A percentile compares a stretch with the other conserved stretches of the same genome.
These are phyloP conservation scores for Coffea humblotiana DNA, from an alignment of 305 asterid species.

Conservation along the genomic window DNA sequence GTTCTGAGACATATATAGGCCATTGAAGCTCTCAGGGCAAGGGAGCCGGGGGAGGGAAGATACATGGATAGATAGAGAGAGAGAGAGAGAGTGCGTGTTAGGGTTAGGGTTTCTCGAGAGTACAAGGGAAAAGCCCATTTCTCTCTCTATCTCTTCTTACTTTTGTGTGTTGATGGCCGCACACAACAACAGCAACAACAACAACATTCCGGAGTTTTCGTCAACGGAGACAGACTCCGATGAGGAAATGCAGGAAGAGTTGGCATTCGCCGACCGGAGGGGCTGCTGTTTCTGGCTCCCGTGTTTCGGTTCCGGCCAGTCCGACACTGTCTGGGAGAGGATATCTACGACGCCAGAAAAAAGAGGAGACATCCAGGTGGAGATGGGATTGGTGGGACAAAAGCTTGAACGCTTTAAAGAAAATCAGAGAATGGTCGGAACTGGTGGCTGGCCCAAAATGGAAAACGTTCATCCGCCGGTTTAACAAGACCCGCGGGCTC, in stretches of 20 bases:
- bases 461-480: conserved; percentile 78
- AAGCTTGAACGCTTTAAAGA: conserved; percentile 43
- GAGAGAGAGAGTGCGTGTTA: background rate
- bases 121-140: background rate
- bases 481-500: conserved; percentile 37
- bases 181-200: conserved; percentile 1
- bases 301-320: conserved; percentile 39
- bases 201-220: conserved; percentile 25
- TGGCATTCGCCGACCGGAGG: conserved; percentile 33
- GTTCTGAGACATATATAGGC: background rate
- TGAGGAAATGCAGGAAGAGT: conserved; percentile 39
- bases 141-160: background rate
- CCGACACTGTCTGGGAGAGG: conserved; percentile 53
- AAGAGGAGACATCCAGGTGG: conserved; percentile 28
- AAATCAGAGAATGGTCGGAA: conserved; percentile 71
- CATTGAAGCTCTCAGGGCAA: background rate
- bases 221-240: conserved; percentile 20
- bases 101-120: background rate
- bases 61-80: too few species aligned
- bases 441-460: conserved; percentile 79
- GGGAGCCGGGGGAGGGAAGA: conserved; percentile 6
- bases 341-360: conserved; percentile 31
- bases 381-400: conserved; percentile 41
- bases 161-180: conserved; percentile 21
- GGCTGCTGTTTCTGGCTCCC: conserved; percentile 56